phyloP scores from a whole-genome alignment of 202 grass and related monocot genomes.

The Panicum virgatum region DNA sequence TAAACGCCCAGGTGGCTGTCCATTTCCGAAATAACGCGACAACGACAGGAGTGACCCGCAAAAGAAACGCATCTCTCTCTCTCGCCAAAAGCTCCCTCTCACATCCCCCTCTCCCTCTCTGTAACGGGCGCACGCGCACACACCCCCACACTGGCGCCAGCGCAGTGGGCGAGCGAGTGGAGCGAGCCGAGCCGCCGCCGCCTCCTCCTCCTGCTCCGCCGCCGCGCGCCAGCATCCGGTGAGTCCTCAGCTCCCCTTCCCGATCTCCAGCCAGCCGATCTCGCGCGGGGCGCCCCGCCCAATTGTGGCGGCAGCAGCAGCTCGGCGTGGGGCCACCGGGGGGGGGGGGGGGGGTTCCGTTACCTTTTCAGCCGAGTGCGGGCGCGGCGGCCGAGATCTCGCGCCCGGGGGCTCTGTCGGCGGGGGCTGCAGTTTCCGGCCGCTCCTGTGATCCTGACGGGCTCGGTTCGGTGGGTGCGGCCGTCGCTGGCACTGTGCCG shows the following conservation, averaged over 20 bases:
- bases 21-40: constrained; percentile 32
- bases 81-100: neutral
- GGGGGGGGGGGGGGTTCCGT: too few relatives aligned
- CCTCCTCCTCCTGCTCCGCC: neutral
- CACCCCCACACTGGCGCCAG: constrained; percentile 19
- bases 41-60: constrained; percentile 39
- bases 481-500: neutral
- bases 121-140: constrained; percentile 10
- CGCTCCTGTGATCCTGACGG: constrained; percentile 13
- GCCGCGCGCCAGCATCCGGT: constrained; percentile 23
- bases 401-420: neutral
- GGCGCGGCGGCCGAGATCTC: constrained; percentile 40
- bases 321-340: neutral
- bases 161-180: constrained; percentile 36
- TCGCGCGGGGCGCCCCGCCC: neutral
- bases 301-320: neutral
- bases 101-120: neutral
- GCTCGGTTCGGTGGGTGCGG: neutral
- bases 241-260: constrained; percentile 4
- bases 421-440: neutral
- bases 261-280: neutral
- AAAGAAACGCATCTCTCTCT: neutral
- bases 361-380: neutral
- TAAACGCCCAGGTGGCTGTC: constrained; percentile 30
- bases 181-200: constrained; percentile 3